Percentiles rank a stretch among this genome's conserved stretches.
phyloP scores from a whole-genome alignment of 768 basidiomycete species.

The Dendrothele bispora region DNA sequence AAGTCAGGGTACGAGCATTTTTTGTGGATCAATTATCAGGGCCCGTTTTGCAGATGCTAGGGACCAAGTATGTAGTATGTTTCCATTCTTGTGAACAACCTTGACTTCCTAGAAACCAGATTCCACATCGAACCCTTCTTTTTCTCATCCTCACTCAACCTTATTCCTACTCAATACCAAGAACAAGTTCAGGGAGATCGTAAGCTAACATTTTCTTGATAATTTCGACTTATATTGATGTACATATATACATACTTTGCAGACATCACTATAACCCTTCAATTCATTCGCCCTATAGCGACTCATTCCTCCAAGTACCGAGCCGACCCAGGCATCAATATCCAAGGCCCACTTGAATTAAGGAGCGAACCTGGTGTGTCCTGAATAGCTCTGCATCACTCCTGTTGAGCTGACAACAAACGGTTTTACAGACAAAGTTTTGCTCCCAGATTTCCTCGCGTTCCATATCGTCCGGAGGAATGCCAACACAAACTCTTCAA shows the following conservation, averaged over 20 bases:
- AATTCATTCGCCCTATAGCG: constrained; percentile 24
- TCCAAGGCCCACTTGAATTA: constrained; percentile 28
- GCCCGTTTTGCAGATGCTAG: constrained; percentile 34
- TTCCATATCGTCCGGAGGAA: constrained; percentile 36
- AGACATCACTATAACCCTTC: constrained; percentile 46
- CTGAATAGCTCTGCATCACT: neutral
- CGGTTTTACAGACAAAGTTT: constrained; percentile 14
- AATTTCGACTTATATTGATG: too few species aligned
- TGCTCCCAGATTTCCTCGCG: constrained; percentile 36
- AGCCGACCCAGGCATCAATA: constrained; percentile 34
- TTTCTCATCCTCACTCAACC: constrained; percentile 41
- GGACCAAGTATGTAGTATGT: constrained; percentile 28
- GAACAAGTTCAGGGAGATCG: constrained; percentile 38
- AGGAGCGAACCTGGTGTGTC: neutral
- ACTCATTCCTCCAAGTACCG: constrained; percentile 14
- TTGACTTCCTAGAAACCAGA: constrained; percentile 20
- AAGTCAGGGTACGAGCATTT: constrained; percentile 29
- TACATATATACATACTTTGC: neutral
- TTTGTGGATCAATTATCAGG: constrained; percentile 36
- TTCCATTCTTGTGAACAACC: neutral
- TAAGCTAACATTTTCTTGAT: too few species aligned
- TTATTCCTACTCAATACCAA: constrained; percentile 43
- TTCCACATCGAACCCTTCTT: constrained; percentile 45
- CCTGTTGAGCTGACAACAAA: too few species aligned
- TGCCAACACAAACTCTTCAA: neutral